These are phyloP conservation scores for Verticillium isaacii DNA, from an alignment of 2,329 filamentous ascomycete genomes.

Conservation along the genomic window DNA sequence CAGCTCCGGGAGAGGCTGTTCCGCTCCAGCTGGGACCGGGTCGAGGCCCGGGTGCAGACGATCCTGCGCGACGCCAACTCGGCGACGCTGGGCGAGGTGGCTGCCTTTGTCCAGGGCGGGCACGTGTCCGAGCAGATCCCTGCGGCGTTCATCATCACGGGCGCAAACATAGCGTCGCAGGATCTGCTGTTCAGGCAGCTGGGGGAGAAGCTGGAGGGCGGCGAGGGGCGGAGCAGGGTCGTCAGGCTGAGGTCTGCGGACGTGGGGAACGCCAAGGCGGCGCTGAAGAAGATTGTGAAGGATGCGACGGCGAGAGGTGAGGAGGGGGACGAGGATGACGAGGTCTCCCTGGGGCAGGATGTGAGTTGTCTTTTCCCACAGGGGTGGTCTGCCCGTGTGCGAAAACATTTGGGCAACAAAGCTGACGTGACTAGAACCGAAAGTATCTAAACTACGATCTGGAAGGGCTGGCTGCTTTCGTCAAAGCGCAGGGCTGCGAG, in stretches of 20 bases:
- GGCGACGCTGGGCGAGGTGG: conserved; percentile 54
- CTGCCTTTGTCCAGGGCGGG: conserved; percentile 43
- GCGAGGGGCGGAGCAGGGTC: conserved; percentile 49
- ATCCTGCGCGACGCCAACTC: conserved; percentile 58
- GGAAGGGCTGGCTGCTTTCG: conserved; percentile 60
- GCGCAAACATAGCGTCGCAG: conserved; percentile 73
- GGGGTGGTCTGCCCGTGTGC: background rate
- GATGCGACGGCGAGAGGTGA: conserved; percentile 47
- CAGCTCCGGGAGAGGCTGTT: conserved; percentile 55
- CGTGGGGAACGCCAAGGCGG: conserved; percentile 67
- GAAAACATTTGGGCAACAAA: background rate
- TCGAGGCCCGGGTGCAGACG: conserved; percentile 58
- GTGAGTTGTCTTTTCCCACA: conserved; percentile 28
- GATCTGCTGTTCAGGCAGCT: conserved; percentile 70
- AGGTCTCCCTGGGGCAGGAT: conserved; percentile 39
- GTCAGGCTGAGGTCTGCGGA: conserved; percentile 66
- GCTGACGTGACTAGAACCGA: conserved; percentile 39
- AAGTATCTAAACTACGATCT: conserved; percentile 76
- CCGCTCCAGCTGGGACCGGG: conserved; percentile 56
- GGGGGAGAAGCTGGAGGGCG: conserved; percentile 45
- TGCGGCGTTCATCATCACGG: conserved; percentile 69
- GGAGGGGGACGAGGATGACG: conserved; percentile 51
- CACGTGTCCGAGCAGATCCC: conserved; percentile 24
- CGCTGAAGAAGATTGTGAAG: conserved; percentile 68
- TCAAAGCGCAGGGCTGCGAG: conserved; percentile 45